Evolutionary conservation across 352 stramenopile species (phyloP).

Genomic region (Phytopythium boreale): DNA sequence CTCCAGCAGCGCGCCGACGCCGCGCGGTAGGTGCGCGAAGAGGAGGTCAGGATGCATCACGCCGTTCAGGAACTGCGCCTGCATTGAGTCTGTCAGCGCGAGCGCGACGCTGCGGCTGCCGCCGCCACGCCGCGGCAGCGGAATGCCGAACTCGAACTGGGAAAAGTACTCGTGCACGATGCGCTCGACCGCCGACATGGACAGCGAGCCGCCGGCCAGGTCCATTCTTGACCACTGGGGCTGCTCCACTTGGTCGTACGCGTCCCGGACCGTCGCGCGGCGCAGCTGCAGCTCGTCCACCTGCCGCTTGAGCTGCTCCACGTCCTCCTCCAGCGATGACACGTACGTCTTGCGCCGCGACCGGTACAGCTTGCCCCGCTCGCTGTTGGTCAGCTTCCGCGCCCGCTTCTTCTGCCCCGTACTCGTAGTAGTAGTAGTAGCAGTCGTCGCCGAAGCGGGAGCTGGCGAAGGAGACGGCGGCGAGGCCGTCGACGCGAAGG

Average conservation of each 20-base stretch:
- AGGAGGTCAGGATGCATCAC: constrained; percentile 50
- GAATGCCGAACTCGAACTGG: constrained; percentile 57
- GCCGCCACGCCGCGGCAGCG: constrained; percentile 18
- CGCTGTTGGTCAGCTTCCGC: constrained; percentile 50
- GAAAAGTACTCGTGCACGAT: constrained; percentile 63
- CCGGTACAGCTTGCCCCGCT: constrained; percentile 61
- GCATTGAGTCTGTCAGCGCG: constrained; percentile 22
- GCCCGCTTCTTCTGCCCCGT: background rate
- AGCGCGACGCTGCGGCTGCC: constrained; percentile 10
- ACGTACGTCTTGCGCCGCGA: constrained; percentile 49
- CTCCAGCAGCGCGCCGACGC: constrained; percentile 40
- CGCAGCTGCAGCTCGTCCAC: constrained; percentile 38
- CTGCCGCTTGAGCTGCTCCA: constrained; percentile 43
- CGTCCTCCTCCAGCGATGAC: constrained; percentile 33
- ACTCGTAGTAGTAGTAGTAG: background rate
- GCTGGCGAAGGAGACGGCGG: background rate
- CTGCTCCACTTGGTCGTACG: constrained; percentile 13
- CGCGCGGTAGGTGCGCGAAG: constrained; percentile 42
- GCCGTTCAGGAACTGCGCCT: constrained; percentile 29
- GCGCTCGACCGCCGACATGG: constrained; percentile 23
- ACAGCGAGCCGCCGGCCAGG: constrained; percentile 16
- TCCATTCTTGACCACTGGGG: background rate
- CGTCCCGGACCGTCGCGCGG: constrained; percentile 8
- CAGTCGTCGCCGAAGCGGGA: background rate
- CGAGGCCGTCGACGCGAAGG: no score